phyloP scores from a whole-genome alignment of 2,329 filamentous ascomycete species.

The Epichloe coenophiala region DNA sequence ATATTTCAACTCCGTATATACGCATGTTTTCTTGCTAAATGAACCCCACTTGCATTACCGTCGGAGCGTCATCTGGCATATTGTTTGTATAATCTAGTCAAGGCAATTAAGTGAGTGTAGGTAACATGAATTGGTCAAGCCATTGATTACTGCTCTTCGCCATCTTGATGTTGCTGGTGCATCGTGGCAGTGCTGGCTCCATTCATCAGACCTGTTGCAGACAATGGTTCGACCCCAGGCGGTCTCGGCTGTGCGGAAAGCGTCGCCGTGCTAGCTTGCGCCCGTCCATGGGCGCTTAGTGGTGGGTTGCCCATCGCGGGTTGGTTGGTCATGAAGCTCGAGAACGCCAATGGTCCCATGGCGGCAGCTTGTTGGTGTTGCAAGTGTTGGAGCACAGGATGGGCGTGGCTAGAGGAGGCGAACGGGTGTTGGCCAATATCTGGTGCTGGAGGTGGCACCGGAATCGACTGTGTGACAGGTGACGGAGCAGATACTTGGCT shows the following conservation, averaged over 20 bases:
- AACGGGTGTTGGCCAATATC: constrained; percentile 13
- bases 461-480: constrained; percentile 12
- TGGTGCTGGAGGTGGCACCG: constrained; percentile 16
- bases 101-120: not conserved
- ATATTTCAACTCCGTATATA: not conserved
- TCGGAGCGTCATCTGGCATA: not conserved
- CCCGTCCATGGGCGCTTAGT: constrained; percentile 9
- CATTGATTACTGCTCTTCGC: not conserved
- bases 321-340: constrained; percentile 17
- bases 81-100: not conserved
- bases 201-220: not conserved
- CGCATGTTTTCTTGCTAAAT: not conserved
- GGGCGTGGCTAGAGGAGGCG: constrained; percentile 8
- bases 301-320: constrained; percentile 9
- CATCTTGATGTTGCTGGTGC: constrained; percentile 13
- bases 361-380: constrained; percentile 9
- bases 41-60: not conserved
- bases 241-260: constrained; percentile 11
- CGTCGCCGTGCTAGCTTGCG: constrained; percentile 19
- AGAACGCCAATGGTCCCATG: constrained; percentile 11
- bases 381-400: constrained; percentile 9
- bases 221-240: constrained; percentile 8
- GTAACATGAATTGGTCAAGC: not conserved
- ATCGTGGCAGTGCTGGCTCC: constrained; percentile 25
- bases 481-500: constrained; percentile 1